Percentiles rank a stretch among this genome's conserved stretches.
Conservation (phyloP, 1,139 yeast species). For the Kodamaea derodonti region DNA sequence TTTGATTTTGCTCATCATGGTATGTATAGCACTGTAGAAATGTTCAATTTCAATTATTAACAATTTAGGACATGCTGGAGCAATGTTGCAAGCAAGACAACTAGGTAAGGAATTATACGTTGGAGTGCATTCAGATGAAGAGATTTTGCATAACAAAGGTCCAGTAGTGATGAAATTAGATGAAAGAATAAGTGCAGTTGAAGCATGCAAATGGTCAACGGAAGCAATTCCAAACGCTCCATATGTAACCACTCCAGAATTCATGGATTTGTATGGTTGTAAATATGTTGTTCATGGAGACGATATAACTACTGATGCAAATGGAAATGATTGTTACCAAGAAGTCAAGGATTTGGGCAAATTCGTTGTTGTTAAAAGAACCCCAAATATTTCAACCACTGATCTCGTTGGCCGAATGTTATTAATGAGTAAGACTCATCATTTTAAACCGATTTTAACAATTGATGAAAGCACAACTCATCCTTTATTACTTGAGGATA, state of each 20-base stretch:
- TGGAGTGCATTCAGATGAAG: slow-evolving; percentile 92
- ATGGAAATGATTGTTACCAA: slow-evolving; percentile 90
- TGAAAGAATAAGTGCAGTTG: slow-evolving; percentile 79
- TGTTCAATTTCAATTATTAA: slow-evolving; percentile 4
- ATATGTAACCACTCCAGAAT: slow-evolving; percentile 85
- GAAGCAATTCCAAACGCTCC: slow-evolving; percentile 76
- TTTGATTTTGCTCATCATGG: slow-evolving; percentile 98
- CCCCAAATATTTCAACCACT: slow-evolving; percentile 92
- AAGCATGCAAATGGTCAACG: slow-evolving; percentile 89
- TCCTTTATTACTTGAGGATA: slow-evolving; percentile 32
- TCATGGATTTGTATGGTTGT: slow-evolving; percentile 74
- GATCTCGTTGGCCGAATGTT: slow-evolving; percentile 93
- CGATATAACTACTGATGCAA: slow-evolving; percentile 93
- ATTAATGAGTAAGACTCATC: slow-evolving; percentile 56
- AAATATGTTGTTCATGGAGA: slow-evolving; percentile 95
- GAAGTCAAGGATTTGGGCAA: slow-evolving; percentile 80
- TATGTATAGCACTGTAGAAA: slow-evolving; percentile 32
- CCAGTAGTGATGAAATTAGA: slow-evolving; percentile 85
- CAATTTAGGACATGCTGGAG: slow-evolving; percentile 81
- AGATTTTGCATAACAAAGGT: slow-evolving; percentile 77
- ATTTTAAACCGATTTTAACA: slow-evolving; percentile 36
- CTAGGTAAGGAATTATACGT: slow-evolving; percentile 70
- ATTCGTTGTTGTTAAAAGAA: slow-evolving; percentile 84
- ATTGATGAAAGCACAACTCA: slow-evolving; percentile 16
- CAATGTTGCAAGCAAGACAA: slow-evolving; percentile 87